Percentiles rank a stretch among this genome's conserved stretches.
phyloP scores from a whole-genome alignment of 2,329 filamentous ascomycete species.

The Rutstroemia sp. region DNA sequence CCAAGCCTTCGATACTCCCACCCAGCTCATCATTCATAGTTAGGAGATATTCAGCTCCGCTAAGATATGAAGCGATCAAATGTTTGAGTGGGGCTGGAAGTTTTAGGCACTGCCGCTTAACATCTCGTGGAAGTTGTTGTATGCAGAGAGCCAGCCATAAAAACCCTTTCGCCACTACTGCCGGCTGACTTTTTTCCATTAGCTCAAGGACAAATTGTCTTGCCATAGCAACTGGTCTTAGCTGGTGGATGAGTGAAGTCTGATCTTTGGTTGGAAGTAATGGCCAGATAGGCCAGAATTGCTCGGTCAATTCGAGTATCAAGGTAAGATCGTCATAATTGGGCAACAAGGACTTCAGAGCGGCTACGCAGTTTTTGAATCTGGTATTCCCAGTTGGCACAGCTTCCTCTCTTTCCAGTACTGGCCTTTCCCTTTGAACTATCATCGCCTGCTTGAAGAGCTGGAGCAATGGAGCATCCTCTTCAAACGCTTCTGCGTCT shows the following conservation, averaged over 20 bases:
- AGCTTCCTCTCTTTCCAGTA: not conserved
- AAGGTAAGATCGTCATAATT: conserved; percentile 10
- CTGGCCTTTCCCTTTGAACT: not conserved
- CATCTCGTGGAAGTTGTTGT: conserved; percentile 34
- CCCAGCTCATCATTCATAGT: conserved; percentile 41
- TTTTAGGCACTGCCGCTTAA: conserved; percentile 29
- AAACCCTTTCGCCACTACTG: conserved; percentile 34
- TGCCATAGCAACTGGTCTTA: not conserved
- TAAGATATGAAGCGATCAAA: conserved; percentile 39
- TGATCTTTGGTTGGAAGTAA: conserved; percentile 7
- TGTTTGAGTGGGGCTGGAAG: conserved; percentile 34
- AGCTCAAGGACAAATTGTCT: not conserved
- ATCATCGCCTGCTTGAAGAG: conserved; percentile 16
- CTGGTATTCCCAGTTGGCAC: not conserved
- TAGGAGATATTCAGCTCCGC: conserved; percentile 38
- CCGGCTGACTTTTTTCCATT: conserved; percentile 1
- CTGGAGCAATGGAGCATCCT: conserved; percentile 14
- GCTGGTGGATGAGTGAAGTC: not conserved
- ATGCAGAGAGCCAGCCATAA: conserved; percentile 38
- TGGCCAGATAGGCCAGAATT: conserved; percentile 24
- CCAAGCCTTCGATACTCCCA: conserved; percentile 39
- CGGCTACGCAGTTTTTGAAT: not conserved
- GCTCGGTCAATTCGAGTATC: conserved; percentile 20
- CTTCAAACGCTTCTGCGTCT: not conserved
- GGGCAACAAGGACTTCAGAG: conserved; percentile 5